These are phyloP conservation scores for Paracamarosporium sp. DNA, from an alignment of 2,329 filamentous ascomycete species.

Conservation along the genomic window DNA sequence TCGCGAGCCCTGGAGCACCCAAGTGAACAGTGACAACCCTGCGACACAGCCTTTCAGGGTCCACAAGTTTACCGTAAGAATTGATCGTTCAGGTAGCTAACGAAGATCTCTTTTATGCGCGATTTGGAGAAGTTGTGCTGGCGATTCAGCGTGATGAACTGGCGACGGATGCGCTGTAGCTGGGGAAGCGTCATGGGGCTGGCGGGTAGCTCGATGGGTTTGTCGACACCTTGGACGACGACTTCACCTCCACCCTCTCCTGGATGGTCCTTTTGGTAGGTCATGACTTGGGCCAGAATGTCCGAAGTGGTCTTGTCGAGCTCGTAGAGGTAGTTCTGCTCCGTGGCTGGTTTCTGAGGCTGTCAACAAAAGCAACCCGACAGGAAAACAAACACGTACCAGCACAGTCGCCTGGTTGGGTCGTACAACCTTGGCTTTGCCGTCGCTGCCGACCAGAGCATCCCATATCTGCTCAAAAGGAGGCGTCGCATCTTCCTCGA, in stretches of 20 bases:
- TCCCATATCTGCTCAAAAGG: conserved; percentile 78
- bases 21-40: not conserved
- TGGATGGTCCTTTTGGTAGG: conserved; percentile 69
- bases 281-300: conserved; percentile 72
- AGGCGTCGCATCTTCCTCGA: conserved; percentile 75
- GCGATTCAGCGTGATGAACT: conserved; percentile 79
- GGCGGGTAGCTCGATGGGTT: conserved; percentile 69
- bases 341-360: conserved; percentile 62
- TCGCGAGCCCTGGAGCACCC: not conserved
- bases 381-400: conserved; percentile 40
- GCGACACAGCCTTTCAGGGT: not conserved
- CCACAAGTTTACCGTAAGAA: conserved; percentile 35
- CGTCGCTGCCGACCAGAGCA: conserved; percentile 65
- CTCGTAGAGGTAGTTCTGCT: conserved; percentile 78
- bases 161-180: conserved; percentile 77
- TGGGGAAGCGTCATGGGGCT: conserved; percentile 74
- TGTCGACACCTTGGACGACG: conserved; percentile 58
- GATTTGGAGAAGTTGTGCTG: conserved; percentile 59
- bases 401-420: conserved; percentile 79
- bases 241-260: conserved; percentile 69
- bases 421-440: conserved; percentile 69
- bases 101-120: conserved; percentile 46
- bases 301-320: conserved; percentile 81
- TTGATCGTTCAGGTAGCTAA: conserved; percentile 48
- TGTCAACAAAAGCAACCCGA: conserved; percentile 9